Evolutionary conservation across 2,329 filamentous ascomycete species (phyloP).

Genomic region (Daldinia sp.): DNA sequence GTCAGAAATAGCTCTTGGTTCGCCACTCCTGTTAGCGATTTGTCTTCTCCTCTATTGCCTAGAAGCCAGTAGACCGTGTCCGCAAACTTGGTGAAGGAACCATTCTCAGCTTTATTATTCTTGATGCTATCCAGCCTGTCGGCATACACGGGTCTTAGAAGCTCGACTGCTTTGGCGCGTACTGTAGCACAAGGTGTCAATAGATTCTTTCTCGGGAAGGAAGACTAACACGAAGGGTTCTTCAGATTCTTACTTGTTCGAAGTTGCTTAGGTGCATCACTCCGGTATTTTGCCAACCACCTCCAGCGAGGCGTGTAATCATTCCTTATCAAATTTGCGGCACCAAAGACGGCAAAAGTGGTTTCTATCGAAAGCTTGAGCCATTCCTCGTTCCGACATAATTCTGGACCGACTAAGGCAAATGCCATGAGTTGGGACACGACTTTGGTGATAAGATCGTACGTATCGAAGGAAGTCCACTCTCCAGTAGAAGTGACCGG

Average conservation of each 20-base stretch:
- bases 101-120: neutral
- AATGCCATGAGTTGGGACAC: neutral
- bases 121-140: neutral
- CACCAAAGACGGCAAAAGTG: neutral
- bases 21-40: neutral
- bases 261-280: neutral
- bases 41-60: neutral
- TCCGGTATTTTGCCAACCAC: neutral
- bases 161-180: neutral
- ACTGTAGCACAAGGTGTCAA: neutral
- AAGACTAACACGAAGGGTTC: neutral
- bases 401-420: neutral
- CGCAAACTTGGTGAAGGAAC: neutral
- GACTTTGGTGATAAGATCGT: neutral
- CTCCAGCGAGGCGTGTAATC: neutral
- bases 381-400: neutral
- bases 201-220: neutral
- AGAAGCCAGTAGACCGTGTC: neutral
- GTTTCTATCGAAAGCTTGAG: neutral
- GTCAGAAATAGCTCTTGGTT: neutral
- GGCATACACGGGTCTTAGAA: neutral
- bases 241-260: neutral
- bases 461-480: neutral
- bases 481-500: neutral
- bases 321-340: conserved; percentile 1